Base-by-base conservation (phyloP, 2,329 filamentous ascomycete genomes). In the Aphanoascus verrucosus region DNA sequence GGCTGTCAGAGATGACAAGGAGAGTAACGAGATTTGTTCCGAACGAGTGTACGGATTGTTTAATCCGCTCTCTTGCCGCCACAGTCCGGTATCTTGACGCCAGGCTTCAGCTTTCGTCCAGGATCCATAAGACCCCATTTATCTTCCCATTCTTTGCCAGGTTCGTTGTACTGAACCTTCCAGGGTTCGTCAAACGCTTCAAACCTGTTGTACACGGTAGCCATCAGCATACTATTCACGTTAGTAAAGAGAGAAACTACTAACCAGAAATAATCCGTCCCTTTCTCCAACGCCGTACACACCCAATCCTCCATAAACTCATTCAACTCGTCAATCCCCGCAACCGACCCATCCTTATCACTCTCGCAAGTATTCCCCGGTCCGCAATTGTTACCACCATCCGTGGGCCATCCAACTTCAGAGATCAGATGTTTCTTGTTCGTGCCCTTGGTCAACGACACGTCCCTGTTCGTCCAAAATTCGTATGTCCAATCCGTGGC, bases 171-270 rank as follows among this genome's bases (percentile, higher is more conserved):
- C 15, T 69, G 64, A 53, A 85, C 74, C 73, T 97, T 96, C 91
- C 91, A 97, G 1, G 89, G 89, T 75, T 97, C 91, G 66, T 97
- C 91, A 66, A 96, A 97, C 8, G 89, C 88, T 65, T 90, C 87
- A 67, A 97, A 96, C 81, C 80, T 81, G 28, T 44, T 23, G 17
- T 28, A 17, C 42, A 42, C 12, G 7, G 31, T 37, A 32, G 7
- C 9, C 7, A n/a, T 51, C 47, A 55, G 53, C 35, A 38, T 34
- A 5, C 9, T 7, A 23, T 9, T 9, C 32, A 9, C 28, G 11
- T 32, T 5, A 3, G 5, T 23, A 45, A 23, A 12, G 20, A 37
- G 14, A 45, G 15, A 32, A 5, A 23, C 15, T 44, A 32, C 49
- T 23, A 69, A 83, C 91, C 91, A 97, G 66, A 96, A 96, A 68